Percentiles rank a stretch among this genome's conserved stretches.
Evolutionary conservation across 768 basidiomycete species (phyloP).

Genomic region (Collybiopsis luxurians): DNA sequence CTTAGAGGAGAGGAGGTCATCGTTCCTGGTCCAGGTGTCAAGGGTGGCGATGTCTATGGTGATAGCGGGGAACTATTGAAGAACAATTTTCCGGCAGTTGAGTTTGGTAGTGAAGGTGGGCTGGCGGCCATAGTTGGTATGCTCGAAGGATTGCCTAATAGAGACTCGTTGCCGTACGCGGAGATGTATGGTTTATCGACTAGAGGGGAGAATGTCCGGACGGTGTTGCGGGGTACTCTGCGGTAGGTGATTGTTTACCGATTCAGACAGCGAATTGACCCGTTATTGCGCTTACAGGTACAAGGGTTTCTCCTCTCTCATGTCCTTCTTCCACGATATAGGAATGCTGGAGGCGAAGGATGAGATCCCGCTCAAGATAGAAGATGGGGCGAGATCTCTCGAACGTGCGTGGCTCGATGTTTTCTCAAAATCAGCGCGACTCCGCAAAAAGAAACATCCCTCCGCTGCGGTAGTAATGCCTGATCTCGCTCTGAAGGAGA

Average conservation of each 20-base stretch:
- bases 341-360: constrained; percentile 58
- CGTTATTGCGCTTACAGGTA: constrained; percentile 47
- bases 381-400: constrained; percentile 18
- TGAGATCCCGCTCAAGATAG: constrained; percentile 26
- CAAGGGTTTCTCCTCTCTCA: constrained; percentile 73
- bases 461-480: constrained; percentile 10
- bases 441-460: constrained; percentile 4
- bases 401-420: constrained; percentile 37
- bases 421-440: constrained; percentile 22
- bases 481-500: not conserved
- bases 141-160: constrained; percentile 85
- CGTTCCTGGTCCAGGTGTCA: not conserved
- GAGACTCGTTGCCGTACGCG: constrained; percentile 74
- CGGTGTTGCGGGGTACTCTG: constrained; percentile 82
- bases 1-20: constrained; percentile 51
- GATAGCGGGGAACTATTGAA: not conserved
- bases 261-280: not conserved
- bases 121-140: constrained; percentile 45
- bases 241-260: constrained; percentile 41
- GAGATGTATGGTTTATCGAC: constrained; percentile 53
- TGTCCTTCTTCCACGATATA: constrained; percentile 68
- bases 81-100: not conserved
- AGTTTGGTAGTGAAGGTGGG: constrained; percentile 45
- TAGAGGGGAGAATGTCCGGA: constrained; percentile 40
- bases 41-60: not conserved